Evolutionary conservation across 176 grass and related monocot genomes (phyloP).

Genomic region (Guadua angustifolia): DNA sequence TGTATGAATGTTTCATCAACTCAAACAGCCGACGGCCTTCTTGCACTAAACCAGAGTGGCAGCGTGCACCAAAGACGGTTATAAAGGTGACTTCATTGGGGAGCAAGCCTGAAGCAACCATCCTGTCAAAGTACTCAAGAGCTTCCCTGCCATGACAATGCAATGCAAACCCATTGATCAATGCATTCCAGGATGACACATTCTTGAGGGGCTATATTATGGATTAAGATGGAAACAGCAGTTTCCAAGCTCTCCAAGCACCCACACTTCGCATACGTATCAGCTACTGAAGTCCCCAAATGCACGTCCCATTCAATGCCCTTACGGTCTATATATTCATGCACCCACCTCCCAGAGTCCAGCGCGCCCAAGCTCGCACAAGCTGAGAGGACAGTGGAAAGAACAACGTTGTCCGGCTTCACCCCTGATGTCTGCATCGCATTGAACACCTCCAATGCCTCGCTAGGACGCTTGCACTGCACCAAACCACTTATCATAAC

Average conservation of each 20-base stretch:
- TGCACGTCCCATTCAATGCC: constrained; percentile 57
- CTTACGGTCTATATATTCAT: constrained; percentile 53
- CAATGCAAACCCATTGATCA: constrained; percentile 52
- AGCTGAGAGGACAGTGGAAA: constrained; percentile 55
- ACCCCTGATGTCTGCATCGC: constrained; percentile 50
- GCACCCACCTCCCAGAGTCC: constrained; percentile 52
- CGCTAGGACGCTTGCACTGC: constrained; percentile 46
- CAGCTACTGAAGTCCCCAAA: constrained; percentile 55
- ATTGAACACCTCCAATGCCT: constrained; percentile 49
- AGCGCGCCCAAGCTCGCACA: constrained; percentile 48
- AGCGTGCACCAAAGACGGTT: constrained; percentile 48
- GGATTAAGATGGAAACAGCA: constrained; percentile 42
- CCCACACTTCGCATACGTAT: constrained; percentile 60
- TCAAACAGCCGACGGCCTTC: constrained; percentile 44
- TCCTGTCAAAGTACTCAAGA: constrained; percentile 48
- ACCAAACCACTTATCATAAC: constrained; percentile 56
- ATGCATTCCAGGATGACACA: constrained; percentile 57
- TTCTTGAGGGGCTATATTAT: constrained; percentile 53
- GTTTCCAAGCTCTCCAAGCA: constrained; percentile 48
- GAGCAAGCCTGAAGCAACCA: constrained; percentile 35
- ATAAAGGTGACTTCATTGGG: constrained; percentile 59
- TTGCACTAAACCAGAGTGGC: constrained; percentile 56
- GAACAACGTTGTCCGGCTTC: constrained; percentile 49
- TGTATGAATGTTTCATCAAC: constrained; percentile 41
- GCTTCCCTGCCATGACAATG: constrained; percentile 46